phyloP scores from a whole-genome alignment of 108 stramenopile genomes.

The Nitzschia sp. region DNA sequence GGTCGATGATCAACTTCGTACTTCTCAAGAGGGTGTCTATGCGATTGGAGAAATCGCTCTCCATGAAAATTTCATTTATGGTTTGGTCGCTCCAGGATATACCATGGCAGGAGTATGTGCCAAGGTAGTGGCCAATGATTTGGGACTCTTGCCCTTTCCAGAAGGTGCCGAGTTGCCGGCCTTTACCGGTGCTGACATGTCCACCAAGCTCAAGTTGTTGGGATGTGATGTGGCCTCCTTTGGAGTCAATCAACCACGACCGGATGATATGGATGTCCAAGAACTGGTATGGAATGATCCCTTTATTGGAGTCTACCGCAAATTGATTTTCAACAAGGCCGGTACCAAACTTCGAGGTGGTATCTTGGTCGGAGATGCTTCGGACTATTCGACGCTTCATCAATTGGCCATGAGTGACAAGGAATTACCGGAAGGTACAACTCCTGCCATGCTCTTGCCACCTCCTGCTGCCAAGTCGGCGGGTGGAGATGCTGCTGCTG shows the following conservation, averaged over 20 bases:
- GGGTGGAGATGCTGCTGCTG: constrained; percentile 53
- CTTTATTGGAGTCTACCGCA: constrained; percentile 84
- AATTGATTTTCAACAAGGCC: constrained; percentile 93
- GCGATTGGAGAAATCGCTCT: constrained; percentile 93
- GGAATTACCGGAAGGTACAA: constrained; percentile 60
- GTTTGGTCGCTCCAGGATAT: constrained; percentile 91
- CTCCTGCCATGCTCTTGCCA: constrained; percentile 70
- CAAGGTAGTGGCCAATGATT: constrained; percentile 67
- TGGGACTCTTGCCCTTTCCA: constrained; percentile 43
- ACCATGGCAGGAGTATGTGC: constrained; percentile 90
- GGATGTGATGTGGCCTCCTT: constrained; percentile 95
- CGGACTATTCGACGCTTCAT: constrained; percentile 84
- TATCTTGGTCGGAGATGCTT: constrained; percentile 92
- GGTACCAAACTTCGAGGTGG: constrained; percentile 88
- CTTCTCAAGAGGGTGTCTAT: constrained; percentile 78
- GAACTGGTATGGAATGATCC: constrained; percentile 92
- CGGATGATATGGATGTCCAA: constrained; percentile 81
- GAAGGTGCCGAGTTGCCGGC: constrained; percentile 52
- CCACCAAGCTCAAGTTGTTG: constrained; percentile 94
- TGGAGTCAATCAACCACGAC: constrained; percentile 84
- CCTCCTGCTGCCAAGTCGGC: constrained; percentile 64
- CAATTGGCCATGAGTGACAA: constrained; percentile 70
- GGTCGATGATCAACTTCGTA: constrained; percentile 84
- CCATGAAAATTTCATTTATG: constrained; percentile 93
- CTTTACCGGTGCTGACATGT: constrained; percentile 91